Percentiles rank a stretch among this genome's conserved stretches.
These are phyloP conservation scores for Graphilbum sp. DNA, from an alignment of 2,329 filamentous ascomycete species.

Conservation along the genomic window DNA sequence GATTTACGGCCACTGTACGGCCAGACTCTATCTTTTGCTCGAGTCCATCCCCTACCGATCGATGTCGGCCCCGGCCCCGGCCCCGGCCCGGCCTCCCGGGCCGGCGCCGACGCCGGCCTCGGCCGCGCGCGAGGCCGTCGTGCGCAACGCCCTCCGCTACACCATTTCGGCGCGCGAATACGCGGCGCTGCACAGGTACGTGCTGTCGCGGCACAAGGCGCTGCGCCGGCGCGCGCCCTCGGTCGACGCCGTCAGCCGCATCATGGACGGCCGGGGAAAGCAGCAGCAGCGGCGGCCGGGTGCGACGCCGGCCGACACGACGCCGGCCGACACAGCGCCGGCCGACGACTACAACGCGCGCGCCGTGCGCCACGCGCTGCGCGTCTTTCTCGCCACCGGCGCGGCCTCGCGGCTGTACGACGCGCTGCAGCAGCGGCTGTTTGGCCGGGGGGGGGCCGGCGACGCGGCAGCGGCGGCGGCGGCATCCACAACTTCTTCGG, in stretches of 20 bases:
- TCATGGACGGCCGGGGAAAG: conserved; percentile 23
- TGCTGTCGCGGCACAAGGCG: conserved; percentile 54
- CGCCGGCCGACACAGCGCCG: background rate
- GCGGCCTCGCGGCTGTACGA: conserved; percentile 48
- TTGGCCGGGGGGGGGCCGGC: conserved; percentile 13
- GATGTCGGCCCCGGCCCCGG: too few species aligned
- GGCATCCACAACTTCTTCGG: background rate
- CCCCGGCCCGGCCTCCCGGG: too few species aligned
- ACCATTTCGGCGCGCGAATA: conserved; percentile 78
- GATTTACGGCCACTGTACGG: too few species aligned
- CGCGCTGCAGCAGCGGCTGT: conserved; percentile 29
- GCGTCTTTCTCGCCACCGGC: conserved; percentile 51
- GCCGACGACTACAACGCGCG: conserved; percentile 53
- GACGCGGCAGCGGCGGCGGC: background rate
- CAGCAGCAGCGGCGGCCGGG: background rate
- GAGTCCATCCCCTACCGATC: too few species aligned
- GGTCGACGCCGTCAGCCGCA: conserved; percentile 39
- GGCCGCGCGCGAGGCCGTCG: too few species aligned
- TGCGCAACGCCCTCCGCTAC: conserved; percentile 76
- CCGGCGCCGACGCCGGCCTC: too few species aligned
- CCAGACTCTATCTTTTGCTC: too few species aligned
- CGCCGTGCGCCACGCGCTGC: conserved; percentile 52
- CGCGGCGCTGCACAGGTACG: conserved; percentile 64
- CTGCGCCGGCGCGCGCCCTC: conserved; percentile 38
- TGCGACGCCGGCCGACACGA: background rate